Base-by-base conservation (phyloP, 2,329 filamentous ascomycete genomes). In the Colletotrichum simmondsii region DNA sequence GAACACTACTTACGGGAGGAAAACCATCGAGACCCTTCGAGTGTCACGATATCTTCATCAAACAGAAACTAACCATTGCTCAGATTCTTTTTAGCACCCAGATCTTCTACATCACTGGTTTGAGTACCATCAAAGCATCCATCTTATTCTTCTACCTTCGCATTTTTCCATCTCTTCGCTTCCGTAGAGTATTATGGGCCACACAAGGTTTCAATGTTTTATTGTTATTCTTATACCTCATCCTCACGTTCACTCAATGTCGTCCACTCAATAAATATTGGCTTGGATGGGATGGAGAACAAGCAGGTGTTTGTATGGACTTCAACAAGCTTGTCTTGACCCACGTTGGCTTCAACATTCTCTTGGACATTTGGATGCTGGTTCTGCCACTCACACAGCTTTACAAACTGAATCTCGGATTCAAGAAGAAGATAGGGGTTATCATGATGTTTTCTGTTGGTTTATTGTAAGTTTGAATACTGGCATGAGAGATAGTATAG, bases 261-360 rank as follows among this genome's bases (percentile, higher is more conserved):
- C 77, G 68, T 8, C 83, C 82, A 4, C 76, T 84, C 49, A 75
- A 77, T 4, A 78, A 78, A 56, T 81, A 78, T 54, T 84, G 82
- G 82, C 56, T 77, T 76, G 12, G 79, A 75, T 24, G 81, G 82
- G 16, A 73, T 76, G 6, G 84, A 79, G 67, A 80, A 79, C 28
- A 78, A 80, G 75, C 76, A 79, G 60, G 76, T 75, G 57, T 54
- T n/a, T 68, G 65, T 16, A 35, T 77, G 58, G 77, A 76, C n/a
- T 82, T 77, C 72, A 74, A 78, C 26, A 57, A 76, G 46, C 80
- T 80, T 5, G 79, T 81, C 6, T 67, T 77, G n/a, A 61, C 4
- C 5, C 66, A 68, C 28, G 52, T 26, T 11, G 52, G 58, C 26
- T 46, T 82, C 58, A 81, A 81, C 65, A 76, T 82, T 30, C 11